These are phyloP conservation scores for Xylona heveae DNA, from an alignment of 495 filamentous ascomycete species.

Conservation along the genomic window DNA sequence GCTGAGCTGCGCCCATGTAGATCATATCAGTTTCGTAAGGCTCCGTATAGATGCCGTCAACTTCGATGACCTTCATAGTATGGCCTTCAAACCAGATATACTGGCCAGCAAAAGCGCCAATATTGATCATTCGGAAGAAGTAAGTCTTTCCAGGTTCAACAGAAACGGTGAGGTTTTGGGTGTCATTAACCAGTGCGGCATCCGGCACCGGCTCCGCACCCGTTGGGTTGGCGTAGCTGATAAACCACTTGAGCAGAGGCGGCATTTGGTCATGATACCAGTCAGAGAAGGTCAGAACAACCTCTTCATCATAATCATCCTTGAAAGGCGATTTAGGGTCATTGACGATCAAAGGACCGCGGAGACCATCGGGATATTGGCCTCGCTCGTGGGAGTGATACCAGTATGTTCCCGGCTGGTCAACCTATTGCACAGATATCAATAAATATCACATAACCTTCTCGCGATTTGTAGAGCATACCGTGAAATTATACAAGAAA, in stretches of 20 bases:
- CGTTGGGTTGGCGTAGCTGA: constrained; percentile 26
- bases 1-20: constrained; percentile 40
- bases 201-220: constrained; percentile 33
- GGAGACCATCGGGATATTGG: constrained; percentile 59
- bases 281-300: constrained; percentile 38
- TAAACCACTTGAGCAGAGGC: constrained; percentile 21
- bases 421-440: constrained; percentile 17
- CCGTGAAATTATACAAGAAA: constrained; percentile 61
- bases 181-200: constrained; percentile 34
- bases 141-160: constrained; percentile 62
- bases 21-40: constrained; percentile 15
- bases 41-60: constrained; percentile 27
- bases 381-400: constrained; percentile 52
- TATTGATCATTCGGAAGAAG: constrained; percentile 55
- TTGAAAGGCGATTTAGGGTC: constrained; percentile 39
- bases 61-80: constrained; percentile 33
- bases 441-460: constrained; percentile 5
- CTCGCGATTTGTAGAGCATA: constrained; percentile 15
- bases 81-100: constrained; percentile 55
- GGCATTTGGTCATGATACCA: constrained; percentile 30
- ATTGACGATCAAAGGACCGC: constrained; percentile 49
- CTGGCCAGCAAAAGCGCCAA: constrained; percentile 45
- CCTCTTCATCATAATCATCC: constrained; percentile 43
- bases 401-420: constrained; percentile 65
- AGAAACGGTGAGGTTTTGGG: constrained; percentile 28